Percentiles rank a stretch among this genome's conserved stretches.
Evolutionary conservation across 441 rosid genomes (phyloP).

Genomic region (Populus tomentosa): DNA sequence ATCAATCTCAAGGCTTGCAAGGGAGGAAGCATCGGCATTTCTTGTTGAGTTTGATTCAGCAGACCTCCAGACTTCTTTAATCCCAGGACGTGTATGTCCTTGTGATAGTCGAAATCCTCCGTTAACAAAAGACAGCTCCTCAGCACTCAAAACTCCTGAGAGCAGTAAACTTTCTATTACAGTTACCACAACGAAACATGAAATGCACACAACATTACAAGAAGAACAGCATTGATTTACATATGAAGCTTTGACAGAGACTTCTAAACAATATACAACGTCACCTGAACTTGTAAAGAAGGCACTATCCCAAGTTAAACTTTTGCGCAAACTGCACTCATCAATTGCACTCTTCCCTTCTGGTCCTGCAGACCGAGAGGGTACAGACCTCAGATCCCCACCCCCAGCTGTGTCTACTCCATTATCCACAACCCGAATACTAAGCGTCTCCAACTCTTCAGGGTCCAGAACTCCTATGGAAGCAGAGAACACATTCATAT

Average conservation of each 20-base stretch:
- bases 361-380: conserved; percentile 16
- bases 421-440: conserved; percentile 28
- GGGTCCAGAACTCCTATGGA: conserved; percentile 55
- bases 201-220: background rate
- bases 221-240: background rate
- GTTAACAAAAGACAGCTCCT: conserved; percentile 53
- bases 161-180: background rate
- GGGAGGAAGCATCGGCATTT: conserved; percentile 32
- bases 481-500: background rate
- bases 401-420: conserved; percentile 10
- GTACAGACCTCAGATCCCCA: conserved; percentile 11
- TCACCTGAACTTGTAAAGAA: conserved; percentile 59
- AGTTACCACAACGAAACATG: background rate
- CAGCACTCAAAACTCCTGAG: conserved; percentile 69
- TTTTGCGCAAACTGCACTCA: conserved; percentile 37
- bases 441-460: conserved; percentile 52
- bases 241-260: background rate
- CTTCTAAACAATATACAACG: background rate
- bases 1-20: conserved; percentile 51
- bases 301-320: conserved; percentile 71
- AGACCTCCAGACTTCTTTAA: conserved; percentile 30
- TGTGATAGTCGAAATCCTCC: conserved; percentile 38
- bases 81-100: conserved; percentile 16
- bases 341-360: conserved; percentile 15
- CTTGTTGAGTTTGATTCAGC: conserved; percentile 28